These are phyloP conservation scores for Triticum dicoccoides DNA, from an alignment of 176 grass and related monocot species.

Conservation along the genomic window DNA sequence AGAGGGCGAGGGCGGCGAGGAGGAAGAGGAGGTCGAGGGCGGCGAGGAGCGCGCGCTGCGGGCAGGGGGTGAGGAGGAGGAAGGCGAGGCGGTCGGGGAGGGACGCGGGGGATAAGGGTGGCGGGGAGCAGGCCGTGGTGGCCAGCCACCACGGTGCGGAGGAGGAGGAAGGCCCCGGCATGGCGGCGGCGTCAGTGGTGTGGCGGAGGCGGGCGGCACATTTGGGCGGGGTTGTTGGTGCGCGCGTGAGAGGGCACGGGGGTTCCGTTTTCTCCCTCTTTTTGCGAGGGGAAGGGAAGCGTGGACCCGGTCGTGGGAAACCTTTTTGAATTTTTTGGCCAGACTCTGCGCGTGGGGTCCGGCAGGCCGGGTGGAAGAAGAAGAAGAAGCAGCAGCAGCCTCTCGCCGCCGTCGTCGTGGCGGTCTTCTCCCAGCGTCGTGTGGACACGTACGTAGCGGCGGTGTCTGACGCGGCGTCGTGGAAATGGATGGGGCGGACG, in stretches of 20 bases:
- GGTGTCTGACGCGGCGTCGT: no score
- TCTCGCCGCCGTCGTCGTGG: no score
- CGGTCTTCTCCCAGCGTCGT: no score
- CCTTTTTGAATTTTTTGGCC: background rate
- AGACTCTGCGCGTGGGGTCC: no score
- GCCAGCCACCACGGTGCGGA: slow-evolving; percentile 32
- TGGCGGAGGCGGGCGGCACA: background rate
- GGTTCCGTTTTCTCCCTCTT: background rate
- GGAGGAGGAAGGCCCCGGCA: background rate
- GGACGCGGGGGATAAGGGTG: background rate
- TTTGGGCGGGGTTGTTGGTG: background rate
- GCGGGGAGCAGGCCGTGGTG: slow-evolving; percentile 33
- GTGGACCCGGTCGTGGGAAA: background rate
- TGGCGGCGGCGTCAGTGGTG: background rate
- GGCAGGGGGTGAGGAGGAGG: background rate
- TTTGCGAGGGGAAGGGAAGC: background rate
- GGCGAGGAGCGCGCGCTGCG: slow-evolving; percentile 33
- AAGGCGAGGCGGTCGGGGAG: background rate
- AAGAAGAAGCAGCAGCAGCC: no score
- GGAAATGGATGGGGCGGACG: no score
- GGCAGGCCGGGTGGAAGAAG: no score
- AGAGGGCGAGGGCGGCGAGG: slow-evolving; percentile 27
- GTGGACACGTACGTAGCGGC: no score
- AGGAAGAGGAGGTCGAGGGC: slow-evolving; percentile 38
- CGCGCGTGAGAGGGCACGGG: background rate